Percentiles rank a stretch among this genome's conserved stretches.
Evolutionary conservation across 2,329 filamentous ascomycete genomes (phyloP).

Genomic region (Trichoderma aggressivum): DNA sequence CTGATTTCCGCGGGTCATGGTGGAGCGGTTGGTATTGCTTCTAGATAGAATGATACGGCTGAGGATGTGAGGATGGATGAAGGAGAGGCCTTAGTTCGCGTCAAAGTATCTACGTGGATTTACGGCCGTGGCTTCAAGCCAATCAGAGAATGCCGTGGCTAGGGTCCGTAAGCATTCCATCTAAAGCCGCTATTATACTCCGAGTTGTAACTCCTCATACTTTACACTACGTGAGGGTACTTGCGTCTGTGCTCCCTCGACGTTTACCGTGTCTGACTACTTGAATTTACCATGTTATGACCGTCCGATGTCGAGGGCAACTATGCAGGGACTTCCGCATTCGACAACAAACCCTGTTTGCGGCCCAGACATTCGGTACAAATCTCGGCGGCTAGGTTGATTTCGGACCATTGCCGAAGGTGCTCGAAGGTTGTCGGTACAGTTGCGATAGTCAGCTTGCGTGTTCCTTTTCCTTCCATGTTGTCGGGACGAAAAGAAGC

Average conservation of each 20-base stretch:
- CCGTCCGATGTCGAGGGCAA: too few species aligned
- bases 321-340: background rate
- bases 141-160: background rate
- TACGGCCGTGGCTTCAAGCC: background rate
- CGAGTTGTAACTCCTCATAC: background rate
- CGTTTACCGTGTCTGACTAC: background rate
- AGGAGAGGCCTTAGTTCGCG: background rate
- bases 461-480: background rate
- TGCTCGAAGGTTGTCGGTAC: background rate
- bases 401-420: background rate
- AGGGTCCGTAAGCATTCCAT: background rate
- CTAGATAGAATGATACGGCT: background rate
- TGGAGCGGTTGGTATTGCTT: background rate
- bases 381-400: background rate
- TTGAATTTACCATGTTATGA: background rate
- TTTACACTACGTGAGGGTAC: background rate
- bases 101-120: background rate
- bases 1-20: constrained; percentile 94
- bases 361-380: background rate
- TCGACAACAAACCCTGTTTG: background rate
- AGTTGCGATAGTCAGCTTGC: background rate
- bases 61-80: background rate
- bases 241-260: background rate
- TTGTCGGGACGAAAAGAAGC: background rate
- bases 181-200: background rate